phyloP scores from a whole-genome alignment of 2,329 filamentous ascomycete species.

The Claviceps digitariae region DNA sequence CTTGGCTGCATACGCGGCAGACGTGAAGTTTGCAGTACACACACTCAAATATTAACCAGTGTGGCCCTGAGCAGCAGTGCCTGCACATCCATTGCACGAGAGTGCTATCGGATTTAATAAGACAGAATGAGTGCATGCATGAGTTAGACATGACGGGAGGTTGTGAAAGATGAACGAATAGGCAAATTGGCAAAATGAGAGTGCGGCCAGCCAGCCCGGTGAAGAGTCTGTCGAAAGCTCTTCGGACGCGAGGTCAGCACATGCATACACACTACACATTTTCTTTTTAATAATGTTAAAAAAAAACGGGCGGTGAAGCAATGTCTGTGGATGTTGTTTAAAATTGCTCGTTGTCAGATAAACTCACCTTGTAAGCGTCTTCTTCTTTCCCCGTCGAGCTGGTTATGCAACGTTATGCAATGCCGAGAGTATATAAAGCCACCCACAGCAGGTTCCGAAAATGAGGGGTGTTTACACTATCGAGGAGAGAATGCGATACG shows the following conservation, averaged over 20 bases:
- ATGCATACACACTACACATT: neutral
- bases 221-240: neutral
- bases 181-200: too few relatives aligned
- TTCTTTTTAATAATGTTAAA: too few relatives aligned
- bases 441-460: neutral
- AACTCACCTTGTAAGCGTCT: neutral
- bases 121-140: slow-evolving; percentile 49
- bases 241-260: neutral
- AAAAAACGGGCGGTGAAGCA: neutral
- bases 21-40: slow-evolving; percentile 54
- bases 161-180: too few relatives aligned
- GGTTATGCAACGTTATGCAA: neutral
- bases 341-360: neutral
- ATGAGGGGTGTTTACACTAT: neutral
- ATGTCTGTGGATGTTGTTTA: neutral
- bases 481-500: neutral
- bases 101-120: slow-evolving; percentile 54
- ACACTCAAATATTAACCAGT: slow-evolving; percentile 58
- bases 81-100: slow-evolving; percentile 54
- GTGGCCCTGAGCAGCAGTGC: slow-evolving; percentile 49
- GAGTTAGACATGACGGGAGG: slow-evolving; percentile 34
- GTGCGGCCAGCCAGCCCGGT: neutral
- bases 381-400: too few relatives aligned
- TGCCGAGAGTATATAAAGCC: neutral
- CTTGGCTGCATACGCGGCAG: slow-evolving; percentile 43